Base-by-base conservation (phyloP, 2,329 filamentous ascomycete genomes). In the Cercospora canescens region DNA sequence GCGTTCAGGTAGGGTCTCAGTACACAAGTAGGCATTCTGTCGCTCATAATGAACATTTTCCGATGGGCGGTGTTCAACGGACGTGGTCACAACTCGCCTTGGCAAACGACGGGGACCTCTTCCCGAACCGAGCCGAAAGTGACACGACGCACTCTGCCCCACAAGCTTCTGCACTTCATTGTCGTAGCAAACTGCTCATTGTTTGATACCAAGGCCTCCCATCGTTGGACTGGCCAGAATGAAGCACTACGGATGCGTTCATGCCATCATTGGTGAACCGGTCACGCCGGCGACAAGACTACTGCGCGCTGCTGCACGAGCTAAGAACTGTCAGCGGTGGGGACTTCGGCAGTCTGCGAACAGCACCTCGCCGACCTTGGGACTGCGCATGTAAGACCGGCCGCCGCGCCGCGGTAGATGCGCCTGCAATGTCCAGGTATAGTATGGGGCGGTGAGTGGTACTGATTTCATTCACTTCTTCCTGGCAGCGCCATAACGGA, bases 271-370 rank as follows among this genome's bases (percentile, higher is more conserved):
- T 58, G 55, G 55, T 24, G 55, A 58, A 24, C 24, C 18, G 8
- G 18, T 6, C 35, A 41, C 56, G 56, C 56, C 24, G 24, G 35
- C 35, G 24, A 45, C 21, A 48, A 45, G 37, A 37, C 58, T 60
- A 60, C 58, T 60, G 58, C 58, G 58, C 50, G 26, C 50, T 34
- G 58, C 58, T 60, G 58, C 58, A 60, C 58, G 58, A 60, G 58
- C 58, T 60, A 60, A 50, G 58, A 48, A 39, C 58, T 60, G 58
- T 32, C 58, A 60, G 12, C 56, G 34, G 58, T 60, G 58, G 58
- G 28, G 28, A 55, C 58, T 41, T 59, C 58, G 58, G 58, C 58
- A 45, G 35, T 50, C 26, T 11, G 30, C 28, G 39, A 24, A 30
- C 24, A 30, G 48, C 16, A 26, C 12, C 21, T 54, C 14, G 24